Conservation (phyloP, 805 yeast species). For the Kodamaea kakaduensis region DNA sequence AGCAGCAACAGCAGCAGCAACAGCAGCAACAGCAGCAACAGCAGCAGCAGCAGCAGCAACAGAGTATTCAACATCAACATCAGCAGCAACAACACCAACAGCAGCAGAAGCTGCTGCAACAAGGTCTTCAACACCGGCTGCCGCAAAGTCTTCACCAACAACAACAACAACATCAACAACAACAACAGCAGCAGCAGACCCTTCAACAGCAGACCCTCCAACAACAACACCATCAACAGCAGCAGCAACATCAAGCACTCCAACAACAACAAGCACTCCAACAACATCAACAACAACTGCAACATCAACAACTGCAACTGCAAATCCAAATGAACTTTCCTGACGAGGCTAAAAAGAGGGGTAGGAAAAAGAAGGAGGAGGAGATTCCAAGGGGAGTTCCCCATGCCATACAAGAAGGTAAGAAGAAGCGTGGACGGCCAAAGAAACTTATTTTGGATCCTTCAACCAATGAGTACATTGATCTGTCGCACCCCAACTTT, state of each 20-base stretch:
- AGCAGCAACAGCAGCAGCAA: conserved; percentile 17
- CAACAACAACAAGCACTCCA: conserved; percentile 9
- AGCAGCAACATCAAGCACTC: conserved; percentile 12
- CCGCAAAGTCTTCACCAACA: conserved; percentile 11
- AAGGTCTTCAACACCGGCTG: neutral
- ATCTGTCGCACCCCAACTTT: conserved; percentile 39
- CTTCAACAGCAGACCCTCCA: conserved; percentile 12
- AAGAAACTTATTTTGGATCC: conserved; percentile 39
- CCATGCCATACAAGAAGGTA: conserved; percentile 15
- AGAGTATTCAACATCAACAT: conserved; percentile 9
- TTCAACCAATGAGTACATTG: conserved; percentile 38
- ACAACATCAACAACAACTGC: conserved; percentile 10
- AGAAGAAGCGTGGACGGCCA: conserved; percentile 41
- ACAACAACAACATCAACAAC: conserved; percentile 12
- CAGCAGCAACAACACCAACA: conserved; percentile 11
- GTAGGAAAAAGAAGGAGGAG: conserved; percentile 9
- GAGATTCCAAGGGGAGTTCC: conserved; percentile 1
- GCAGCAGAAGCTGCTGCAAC: neutral
- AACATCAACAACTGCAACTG: conserved; percentile 8
- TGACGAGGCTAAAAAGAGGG: conserved; percentile 15
- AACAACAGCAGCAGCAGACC: conserved; percentile 10
- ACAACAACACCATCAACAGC: conserved; percentile 11
- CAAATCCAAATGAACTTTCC: conserved; percentile 7
- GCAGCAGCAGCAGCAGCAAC: conserved; percentile 14
- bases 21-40: conserved; percentile 14